phyloP scores from a whole-genome alignment of 345 rosid genomes.

The Nasturtium officinale region DNA sequence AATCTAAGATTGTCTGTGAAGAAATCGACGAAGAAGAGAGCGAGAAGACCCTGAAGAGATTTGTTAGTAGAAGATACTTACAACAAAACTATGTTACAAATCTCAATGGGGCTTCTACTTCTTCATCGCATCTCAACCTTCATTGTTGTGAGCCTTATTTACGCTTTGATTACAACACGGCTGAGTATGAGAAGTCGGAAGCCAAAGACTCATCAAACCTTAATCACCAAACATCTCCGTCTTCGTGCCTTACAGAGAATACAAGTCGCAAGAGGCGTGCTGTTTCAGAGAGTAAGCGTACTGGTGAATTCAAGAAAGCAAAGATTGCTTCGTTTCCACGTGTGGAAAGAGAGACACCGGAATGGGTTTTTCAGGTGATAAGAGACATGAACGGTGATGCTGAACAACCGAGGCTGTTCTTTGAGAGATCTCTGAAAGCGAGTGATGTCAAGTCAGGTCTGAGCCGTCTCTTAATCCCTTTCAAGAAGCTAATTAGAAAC shows the following conservation, averaged over 20 bases:
- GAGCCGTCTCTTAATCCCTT: constrained; percentile 22
- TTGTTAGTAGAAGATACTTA: neutral
- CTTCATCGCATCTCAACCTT: neutral
- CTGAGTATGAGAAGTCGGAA: neutral
- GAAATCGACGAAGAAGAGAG: neutral
- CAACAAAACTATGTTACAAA: neutral
- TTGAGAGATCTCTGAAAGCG: neutral
- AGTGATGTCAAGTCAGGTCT: neutral
- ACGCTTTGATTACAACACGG: neutral
- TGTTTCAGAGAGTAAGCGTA: neutral
- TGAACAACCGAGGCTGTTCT: neutral
- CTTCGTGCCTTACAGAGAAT: constrained; percentile 1
- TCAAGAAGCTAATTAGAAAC: neutral
- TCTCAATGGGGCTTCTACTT: neutral
- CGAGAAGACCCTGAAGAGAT: neutral
- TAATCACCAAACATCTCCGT: neutral
- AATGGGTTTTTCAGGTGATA: neutral
- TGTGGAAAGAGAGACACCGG: neutral
- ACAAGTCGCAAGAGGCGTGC: constrained; percentile 10
- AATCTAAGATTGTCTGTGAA: neutral
- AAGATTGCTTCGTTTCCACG: neutral
- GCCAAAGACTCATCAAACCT: neutral
- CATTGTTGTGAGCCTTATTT: neutral
- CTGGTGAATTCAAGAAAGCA: neutral
- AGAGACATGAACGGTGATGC: neutral